Conservation (phyloP, 305 asterid species). For the Vinca major region DNA sequence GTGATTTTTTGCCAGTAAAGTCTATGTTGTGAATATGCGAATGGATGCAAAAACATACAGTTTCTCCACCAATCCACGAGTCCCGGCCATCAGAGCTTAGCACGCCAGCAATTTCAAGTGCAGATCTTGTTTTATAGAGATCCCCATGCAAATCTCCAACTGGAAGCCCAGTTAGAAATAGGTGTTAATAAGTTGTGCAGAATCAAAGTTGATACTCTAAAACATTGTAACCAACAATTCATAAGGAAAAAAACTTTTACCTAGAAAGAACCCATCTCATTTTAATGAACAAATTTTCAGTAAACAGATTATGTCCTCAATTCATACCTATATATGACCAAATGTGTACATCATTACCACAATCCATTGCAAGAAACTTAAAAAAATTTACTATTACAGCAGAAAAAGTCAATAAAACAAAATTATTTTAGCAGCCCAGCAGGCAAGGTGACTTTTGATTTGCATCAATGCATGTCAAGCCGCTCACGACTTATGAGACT, state of each 20-base stretch:
- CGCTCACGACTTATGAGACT: no score
- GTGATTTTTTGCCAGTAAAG: neutral
- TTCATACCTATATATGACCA: neutral
- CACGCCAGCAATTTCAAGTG: conserved; percentile 87
- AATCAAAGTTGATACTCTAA: neutral
- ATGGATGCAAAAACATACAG: conserved; percentile 38
- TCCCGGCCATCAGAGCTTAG: conserved; percentile 69
- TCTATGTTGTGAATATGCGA: neutral
- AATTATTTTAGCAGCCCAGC: neutral
- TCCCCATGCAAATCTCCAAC: conserved; percentile 99
- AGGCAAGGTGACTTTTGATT: neutral
- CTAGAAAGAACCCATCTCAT: neutral
- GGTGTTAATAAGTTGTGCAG: neutral
- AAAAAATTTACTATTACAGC: neutral
- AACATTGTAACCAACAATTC: neutral
- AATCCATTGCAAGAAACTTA: neutral
- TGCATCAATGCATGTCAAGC: neutral
- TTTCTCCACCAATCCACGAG: conserved; percentile 80
- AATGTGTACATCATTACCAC: neutral
- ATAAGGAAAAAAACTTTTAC: neutral
- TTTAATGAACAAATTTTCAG: neutral
- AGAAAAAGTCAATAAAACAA: neutral
- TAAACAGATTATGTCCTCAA: neutral
- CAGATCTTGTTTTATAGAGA: conserved; percentile 76
- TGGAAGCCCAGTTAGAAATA: conserved; percentile 11